These are phyloP conservation scores for Haberlea rhodopensis DNA, from an alignment of 257 asterid genomes.

Conservation along the genomic window DNA sequence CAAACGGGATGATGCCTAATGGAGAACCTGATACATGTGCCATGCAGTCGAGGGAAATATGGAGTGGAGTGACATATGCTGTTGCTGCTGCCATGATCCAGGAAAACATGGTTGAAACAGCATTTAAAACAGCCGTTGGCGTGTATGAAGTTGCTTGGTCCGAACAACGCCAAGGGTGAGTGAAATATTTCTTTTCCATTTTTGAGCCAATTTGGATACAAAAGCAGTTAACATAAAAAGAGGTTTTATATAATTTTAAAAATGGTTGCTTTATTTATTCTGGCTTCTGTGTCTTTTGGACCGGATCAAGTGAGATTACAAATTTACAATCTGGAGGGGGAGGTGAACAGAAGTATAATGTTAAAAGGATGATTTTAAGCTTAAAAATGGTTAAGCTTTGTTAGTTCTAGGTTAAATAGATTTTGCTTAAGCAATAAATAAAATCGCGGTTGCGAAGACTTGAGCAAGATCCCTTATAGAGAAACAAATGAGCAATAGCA, in stretches of 20 bases:
- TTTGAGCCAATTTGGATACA: background rate
- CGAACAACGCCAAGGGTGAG: constrained; percentile 77
- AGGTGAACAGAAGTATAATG: background rate
- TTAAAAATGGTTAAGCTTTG: too few species aligned
- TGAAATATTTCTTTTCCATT: background rate
- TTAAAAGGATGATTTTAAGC: too few species aligned
- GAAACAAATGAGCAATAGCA: background rate
- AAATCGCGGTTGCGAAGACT: too few species aligned
- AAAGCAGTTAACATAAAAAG: background rate
- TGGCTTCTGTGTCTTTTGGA: background rate
- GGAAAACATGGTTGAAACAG: constrained; percentile 71
- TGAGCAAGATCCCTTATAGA: too few species aligned
- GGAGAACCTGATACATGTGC: constrained; percentile 74
- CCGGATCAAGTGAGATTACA: background rate
- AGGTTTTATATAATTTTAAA: background rate
- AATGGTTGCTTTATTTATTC: background rate
- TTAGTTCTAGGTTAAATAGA: too few species aligned
- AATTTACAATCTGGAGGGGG: background rate
- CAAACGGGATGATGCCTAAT: constrained; percentile 86
- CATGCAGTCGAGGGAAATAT: constrained; percentile 92
- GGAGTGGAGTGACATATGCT: constrained; percentile 93
- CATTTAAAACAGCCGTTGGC: constrained; percentile 85
- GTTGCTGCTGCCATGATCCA: constrained; percentile 95
- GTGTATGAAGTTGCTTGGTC: constrained; percentile 83
- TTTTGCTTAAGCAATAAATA: too few species aligned